Percentiles rank a stretch among this genome's conserved stretches.
Evolutionary conservation across 2,329 filamentous ascomycete genomes (phyloP).

Genomic region (Ceratocystis ficicola): DNA sequence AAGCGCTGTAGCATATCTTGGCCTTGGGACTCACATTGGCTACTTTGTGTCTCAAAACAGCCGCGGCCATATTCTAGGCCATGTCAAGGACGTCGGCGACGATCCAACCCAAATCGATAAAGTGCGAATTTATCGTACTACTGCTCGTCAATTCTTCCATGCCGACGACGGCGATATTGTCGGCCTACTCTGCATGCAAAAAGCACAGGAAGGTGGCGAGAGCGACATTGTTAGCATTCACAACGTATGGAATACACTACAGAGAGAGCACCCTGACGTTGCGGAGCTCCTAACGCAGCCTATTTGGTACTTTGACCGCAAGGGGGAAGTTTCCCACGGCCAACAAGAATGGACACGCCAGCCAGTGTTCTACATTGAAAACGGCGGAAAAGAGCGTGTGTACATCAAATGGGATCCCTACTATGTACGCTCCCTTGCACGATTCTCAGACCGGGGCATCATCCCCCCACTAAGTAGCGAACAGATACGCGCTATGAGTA

Average conservation of each 20-base stretch:
- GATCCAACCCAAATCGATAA: slow-evolving; percentile 66
- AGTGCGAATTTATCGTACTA: slow-evolving; percentile 82
- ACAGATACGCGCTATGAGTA: slow-evolving; percentile 54
- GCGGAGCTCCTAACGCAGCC: slow-evolving; percentile 62
- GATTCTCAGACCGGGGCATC: slow-evolving; percentile 60
- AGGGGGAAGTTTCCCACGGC: slow-evolving; percentile 65
- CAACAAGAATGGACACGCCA: slow-evolving; percentile 64
- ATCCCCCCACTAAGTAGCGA: slow-evolving; percentile 60
- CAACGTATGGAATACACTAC: slow-evolving; percentile 69
- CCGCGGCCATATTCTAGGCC: slow-evolving; percentile 71
- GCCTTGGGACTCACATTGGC: slow-evolving; percentile 70
- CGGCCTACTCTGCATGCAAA: slow-evolving; percentile 67
- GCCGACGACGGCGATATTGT: slow-evolving; percentile 74
- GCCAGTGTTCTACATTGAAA: slow-evolving; percentile 66
- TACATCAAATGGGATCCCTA: slow-evolving; percentile 79
- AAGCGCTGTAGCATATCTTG: slow-evolving; percentile 81
- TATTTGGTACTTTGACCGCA: slow-evolving; percentile 86
- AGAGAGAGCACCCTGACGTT: slow-evolving; percentile 63
- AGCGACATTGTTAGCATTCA: slow-evolving; percentile 70
- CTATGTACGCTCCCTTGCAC: slow-evolving; percentile 62
- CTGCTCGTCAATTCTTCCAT: slow-evolving; percentile 48
- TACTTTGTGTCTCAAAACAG: slow-evolving; percentile 84
- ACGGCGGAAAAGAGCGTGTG: slow-evolving; percentile 42
- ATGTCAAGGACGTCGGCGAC: slow-evolving; percentile 80
- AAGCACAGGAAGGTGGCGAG: slow-evolving; percentile 69